Conservation (phyloP, 176 grass and related monocot genomes). For the Puccinellia tenuiflora region DNA sequence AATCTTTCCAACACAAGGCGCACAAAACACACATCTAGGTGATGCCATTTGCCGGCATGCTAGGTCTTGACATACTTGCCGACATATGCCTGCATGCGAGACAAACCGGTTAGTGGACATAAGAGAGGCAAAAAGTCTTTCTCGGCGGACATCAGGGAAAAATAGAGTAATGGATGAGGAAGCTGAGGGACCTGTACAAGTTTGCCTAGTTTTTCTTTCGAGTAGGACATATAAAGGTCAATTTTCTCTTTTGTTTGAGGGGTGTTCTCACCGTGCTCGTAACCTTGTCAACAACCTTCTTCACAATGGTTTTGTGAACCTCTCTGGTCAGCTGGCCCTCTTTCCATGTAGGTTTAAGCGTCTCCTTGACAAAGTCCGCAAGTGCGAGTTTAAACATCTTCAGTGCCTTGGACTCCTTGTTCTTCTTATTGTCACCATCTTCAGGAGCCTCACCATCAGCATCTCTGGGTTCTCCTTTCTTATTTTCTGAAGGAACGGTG, state of each 20-base stretch:
- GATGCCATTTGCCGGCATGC: background rate
- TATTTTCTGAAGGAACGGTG: constrained; percentile 24
- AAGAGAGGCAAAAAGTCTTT: background rate
- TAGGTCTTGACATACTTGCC: constrained; percentile 69
- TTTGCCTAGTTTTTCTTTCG: constrained; percentile 72
- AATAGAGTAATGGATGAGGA: background rate
- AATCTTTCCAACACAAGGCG: background rate
- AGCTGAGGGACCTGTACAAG: constrained; percentile 73
- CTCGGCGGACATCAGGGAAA: background rate
- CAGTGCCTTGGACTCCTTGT: constrained; percentile 66
- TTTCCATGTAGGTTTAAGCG: constrained; percentile 94
- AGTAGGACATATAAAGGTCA: constrained; percentile 72
- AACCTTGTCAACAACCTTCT: constrained; percentile 97
- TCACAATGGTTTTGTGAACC: constrained; percentile 90
- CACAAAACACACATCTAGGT: background rate
- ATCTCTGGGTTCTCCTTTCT: constrained; percentile 51
- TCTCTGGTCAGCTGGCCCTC: constrained; percentile 90
- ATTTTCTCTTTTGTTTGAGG: constrained; percentile 97
- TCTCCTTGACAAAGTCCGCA: constrained; percentile 84
- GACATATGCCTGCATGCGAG: constrained; percentile 64
- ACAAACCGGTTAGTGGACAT: background rate
- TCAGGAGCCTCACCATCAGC: constrained; percentile 29
- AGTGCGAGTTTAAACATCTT: constrained; percentile 87
- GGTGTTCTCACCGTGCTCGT: constrained; percentile 64
- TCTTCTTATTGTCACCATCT: constrained; percentile 56